Conservation (phyloP, 164 flowering plant species). For the Sedum album region DNA sequence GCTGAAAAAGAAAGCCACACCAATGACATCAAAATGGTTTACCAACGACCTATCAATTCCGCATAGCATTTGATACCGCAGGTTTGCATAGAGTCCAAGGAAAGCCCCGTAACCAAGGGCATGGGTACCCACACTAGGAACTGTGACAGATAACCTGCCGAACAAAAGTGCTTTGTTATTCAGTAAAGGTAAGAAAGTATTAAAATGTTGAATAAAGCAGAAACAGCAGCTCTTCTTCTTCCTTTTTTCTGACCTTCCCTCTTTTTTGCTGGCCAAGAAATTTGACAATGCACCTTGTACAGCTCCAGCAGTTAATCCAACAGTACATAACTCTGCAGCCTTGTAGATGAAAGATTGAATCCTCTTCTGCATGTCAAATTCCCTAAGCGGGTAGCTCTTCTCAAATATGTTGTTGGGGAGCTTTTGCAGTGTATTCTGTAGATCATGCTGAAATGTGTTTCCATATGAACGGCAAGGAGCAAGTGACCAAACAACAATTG, state of each 20-base stretch:
- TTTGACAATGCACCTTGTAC: constrained; percentile 72
- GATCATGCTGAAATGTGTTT: constrained; percentile 74
- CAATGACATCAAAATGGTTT: constrained; percentile 81
- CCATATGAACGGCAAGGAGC: constrained; percentile 99
- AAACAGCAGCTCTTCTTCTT: background rate
- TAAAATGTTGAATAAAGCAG: background rate
- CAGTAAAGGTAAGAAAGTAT: background rate
- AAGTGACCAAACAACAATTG: constrained; percentile 86
- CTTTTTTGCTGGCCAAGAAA: constrained; percentile 52
- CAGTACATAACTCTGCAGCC: constrained; percentile 79
- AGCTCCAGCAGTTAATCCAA: constrained; percentile 80
- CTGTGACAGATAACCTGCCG: constrained; percentile 70
- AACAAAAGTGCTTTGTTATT: background rate
- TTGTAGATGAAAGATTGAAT: constrained; percentile 72
- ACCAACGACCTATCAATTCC: constrained; percentile 70
- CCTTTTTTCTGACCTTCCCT: constrained; percentile 44
- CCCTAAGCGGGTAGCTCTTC: constrained; percentile 74
- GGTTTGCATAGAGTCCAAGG: constrained; percentile 81
- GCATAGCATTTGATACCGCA: constrained; percentile 72
- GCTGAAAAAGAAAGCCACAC: constrained; percentile 64
- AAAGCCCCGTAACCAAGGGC: constrained; percentile 92
- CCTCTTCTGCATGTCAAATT: constrained; percentile 82
- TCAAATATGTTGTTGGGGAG: constrained; percentile 99
- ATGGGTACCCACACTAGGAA: constrained; percentile 61
- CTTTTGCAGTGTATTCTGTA: constrained; percentile 92